Conservation (phyloP, 1,284 basidiomycete species). For the Lentinula novae-zelandiae region DNA sequence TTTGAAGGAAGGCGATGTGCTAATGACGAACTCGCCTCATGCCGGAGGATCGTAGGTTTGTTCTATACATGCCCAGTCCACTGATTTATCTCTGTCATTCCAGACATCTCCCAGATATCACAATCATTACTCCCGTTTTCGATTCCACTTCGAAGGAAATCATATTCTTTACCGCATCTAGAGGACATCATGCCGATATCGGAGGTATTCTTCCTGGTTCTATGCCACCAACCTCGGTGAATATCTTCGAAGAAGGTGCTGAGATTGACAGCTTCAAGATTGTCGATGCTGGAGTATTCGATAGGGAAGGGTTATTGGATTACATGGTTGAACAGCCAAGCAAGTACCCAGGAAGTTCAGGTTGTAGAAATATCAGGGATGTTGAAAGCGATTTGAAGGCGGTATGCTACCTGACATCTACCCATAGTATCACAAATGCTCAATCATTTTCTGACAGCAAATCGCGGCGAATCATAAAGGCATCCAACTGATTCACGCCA, state of each 20-base stretch:
- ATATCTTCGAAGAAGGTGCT: slow-evolving; percentile 92
- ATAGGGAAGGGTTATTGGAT: slow-evolving; percentile 70
- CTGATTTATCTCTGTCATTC: not conserved
- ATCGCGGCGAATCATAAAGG: slow-evolving; percentile 97
- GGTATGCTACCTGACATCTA: slow-evolving; percentile 35
- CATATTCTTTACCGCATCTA: slow-evolving; percentile 90
- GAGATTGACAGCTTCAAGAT: slow-evolving; percentile 93
- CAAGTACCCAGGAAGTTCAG: slow-evolving; percentile 79
- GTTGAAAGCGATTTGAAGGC: slow-evolving; percentile 93
- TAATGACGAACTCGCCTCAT: slow-evolving; percentile 88
- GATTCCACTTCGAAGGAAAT: slow-evolving; percentile 60
- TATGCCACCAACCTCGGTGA: slow-evolving; percentile 93
- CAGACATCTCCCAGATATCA: slow-evolving; percentile 79
- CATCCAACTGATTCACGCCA: slow-evolving; percentile 74
- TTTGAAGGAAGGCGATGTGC: slow-evolving; percentile 82
- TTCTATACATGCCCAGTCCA: not conserved
- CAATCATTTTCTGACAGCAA: slow-evolving; percentile 52
- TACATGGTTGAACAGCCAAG: slow-evolving; percentile 87
- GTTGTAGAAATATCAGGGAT: slow-evolving; percentile 82
- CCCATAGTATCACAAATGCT: not conserved
- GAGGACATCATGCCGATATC: slow-evolving; percentile 84
- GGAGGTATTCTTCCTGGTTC: slow-evolving; percentile 73
- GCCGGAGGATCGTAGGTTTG: slow-evolving; percentile 78
- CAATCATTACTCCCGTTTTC: slow-evolving; percentile 89
- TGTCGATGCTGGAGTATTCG: slow-evolving; percentile 79